Percentiles rank a stretch among this genome's conserved stretches.
Evolutionary conservation across 192 early-diverging fungal species (phyloP).

Genomic region (Entophlyctis luteolus): DNA sequence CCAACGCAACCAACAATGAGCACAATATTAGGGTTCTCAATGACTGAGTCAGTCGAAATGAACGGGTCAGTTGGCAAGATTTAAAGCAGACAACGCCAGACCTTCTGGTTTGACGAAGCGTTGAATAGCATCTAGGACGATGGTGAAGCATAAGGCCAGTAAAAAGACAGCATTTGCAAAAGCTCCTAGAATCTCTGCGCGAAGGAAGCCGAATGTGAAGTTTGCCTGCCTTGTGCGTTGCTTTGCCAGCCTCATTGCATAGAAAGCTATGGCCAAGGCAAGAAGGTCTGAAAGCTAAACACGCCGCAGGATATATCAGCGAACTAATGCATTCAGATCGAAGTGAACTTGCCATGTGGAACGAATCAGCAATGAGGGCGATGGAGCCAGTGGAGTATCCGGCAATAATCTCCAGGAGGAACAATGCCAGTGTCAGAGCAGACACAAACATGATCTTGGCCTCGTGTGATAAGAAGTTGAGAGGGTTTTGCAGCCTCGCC

Average conservation of each 20-base stretch:
- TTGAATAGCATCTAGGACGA: conserved; percentile 81
- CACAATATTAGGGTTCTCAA: conserved; percentile 70
- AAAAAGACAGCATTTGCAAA: conserved; percentile 86
- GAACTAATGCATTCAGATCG: neutral
- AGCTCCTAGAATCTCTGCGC: conserved; percentile 90
- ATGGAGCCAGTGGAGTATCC: conserved; percentile 74
- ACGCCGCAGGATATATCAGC: neutral
- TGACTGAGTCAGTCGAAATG: conserved; percentile 30
- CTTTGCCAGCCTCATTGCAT: conserved; percentile 69
- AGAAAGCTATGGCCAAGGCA: conserved; percentile 70
- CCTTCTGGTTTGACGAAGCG: conserved; percentile 68
- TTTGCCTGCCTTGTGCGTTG: conserved; percentile 55
- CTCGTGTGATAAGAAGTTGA: too few relatives aligned
- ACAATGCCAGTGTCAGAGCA: conserved; percentile 46
- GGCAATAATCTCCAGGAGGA: conserved; percentile 75
- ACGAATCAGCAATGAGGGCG: conserved; percentile 84
- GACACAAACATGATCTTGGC: neutral
- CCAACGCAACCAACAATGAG: conserved; percentile 76
- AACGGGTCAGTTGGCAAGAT: neutral
- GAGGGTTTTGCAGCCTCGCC: too few relatives aligned
- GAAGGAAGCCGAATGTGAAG: conserved; percentile 85
- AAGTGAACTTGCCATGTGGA: conserved; percentile 69
- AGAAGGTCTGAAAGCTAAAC: conserved; percentile 33
- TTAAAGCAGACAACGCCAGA: conserved; percentile 20
- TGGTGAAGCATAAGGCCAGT: conserved; percentile 86